A percentile compares a stretch with the other conserved stretches of the same genome.
Evolutionary conservation across 73 alveolate genomes (phyloP).

Genomic region (Uronychia binucleata): DNA sequence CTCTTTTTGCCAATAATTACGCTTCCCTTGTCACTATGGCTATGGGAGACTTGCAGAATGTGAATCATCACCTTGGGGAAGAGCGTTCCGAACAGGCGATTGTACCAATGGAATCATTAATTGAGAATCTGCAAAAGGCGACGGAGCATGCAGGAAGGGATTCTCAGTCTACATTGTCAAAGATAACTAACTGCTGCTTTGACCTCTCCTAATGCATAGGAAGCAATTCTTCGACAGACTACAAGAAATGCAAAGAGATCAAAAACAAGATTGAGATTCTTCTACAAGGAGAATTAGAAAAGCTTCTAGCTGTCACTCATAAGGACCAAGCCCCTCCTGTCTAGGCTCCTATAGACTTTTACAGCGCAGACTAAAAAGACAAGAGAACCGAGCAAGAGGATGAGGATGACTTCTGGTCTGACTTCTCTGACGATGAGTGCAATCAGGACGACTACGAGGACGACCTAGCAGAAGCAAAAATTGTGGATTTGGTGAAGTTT

Average conservation of each 20-base stretch:
- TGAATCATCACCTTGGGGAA: background rate
- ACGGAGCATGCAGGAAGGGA: background rate
- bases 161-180: background rate
- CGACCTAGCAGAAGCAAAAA: background rate
- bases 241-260: background rate
- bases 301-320: too few relatives aligned
- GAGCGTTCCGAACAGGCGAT: background rate
- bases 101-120: background rate
- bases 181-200: background rate
- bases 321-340: too few relatives aligned
- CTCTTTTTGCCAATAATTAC: background rate
- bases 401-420: background rate
- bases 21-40: background rate
- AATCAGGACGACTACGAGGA: background rate
- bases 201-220: background rate
- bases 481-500: background rate
- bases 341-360: background rate
- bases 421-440: background rate
- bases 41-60: background rate
- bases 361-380: background rate
- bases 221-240: background rate
- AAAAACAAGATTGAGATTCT: background rate
- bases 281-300: background rate
- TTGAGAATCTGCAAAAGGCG: background rate
- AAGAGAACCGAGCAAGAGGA: too few relatives aligned